Percentiles rank a stretch among this genome's conserved stretches.
phyloP scores from a whole-genome alignment of 768 basidiomycete species.

The Boletus sensibilis region DNA sequence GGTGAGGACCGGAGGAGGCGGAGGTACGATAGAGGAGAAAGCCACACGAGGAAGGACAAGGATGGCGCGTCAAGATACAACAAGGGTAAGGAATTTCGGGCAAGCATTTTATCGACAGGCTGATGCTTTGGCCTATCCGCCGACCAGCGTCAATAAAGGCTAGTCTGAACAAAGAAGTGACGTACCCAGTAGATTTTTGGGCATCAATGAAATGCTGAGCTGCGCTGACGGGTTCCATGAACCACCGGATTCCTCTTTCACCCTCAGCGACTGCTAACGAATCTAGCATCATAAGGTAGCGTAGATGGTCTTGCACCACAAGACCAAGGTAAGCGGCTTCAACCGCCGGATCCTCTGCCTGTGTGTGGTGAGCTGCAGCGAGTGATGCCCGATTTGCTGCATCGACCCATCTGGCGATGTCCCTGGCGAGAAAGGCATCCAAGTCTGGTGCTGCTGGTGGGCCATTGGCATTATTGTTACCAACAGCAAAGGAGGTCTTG shows the following conservation, averaged over 20 bases:
- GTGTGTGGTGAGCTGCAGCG: slow-evolving; percentile 23
- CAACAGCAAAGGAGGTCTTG: slow-evolving; percentile 72
- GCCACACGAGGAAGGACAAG: slow-evolving; percentile 67
- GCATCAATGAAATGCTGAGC: slow-evolving; percentile 19
- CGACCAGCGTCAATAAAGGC: not conserved
- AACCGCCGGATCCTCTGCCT: slow-evolving; percentile 47
- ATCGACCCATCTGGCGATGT: slow-evolving; percentile 54
- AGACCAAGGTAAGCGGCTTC: slow-evolving; percentile 51
- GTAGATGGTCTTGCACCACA: slow-evolving; percentile 53
- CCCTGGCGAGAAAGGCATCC: slow-evolving; percentile 59
- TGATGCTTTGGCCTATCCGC: slow-evolving; percentile 39
- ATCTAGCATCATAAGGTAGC: slow-evolving; percentile 73
- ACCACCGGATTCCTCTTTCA: slow-evolving; percentile 72
- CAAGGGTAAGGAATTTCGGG: slow-evolving; percentile 57
- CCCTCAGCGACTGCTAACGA: slow-evolving; percentile 54
- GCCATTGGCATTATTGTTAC: slow-evolving; percentile 44
- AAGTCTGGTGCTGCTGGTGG: slow-evolving; percentile 44
- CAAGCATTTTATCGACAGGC: slow-evolving; percentile 68
- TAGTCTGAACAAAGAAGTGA: not conserved
- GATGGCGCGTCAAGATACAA: slow-evolving; percentile 68
- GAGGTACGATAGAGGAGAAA: slow-evolving; percentile 71
- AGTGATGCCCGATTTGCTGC: slow-evolving; percentile 39
- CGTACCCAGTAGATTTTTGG: slow-evolving; percentile 20
- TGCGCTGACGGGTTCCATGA: slow-evolving; percentile 44
- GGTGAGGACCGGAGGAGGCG: slow-evolving; percentile 47